Evolutionary conservation across 83 land plant species (phyloP), one percentile per base, ranked within the genome.

Genomic region (Picea mariana): DNA sequence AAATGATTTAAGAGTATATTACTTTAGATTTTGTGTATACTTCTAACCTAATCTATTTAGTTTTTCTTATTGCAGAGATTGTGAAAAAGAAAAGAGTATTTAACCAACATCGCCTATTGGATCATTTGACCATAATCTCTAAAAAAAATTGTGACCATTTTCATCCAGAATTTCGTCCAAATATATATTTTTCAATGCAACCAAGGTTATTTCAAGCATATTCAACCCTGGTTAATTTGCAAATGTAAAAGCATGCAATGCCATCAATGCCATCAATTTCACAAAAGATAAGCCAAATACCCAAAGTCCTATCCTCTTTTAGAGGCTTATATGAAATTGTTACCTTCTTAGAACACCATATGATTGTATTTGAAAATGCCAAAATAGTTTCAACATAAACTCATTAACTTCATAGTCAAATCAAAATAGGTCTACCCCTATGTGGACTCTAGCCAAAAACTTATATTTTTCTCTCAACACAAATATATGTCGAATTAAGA

Each of bases 151-250:
- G 21, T 87, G 89, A 11, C 91, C 98, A 77, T 86, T 79, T 67
- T 93, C 96, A 75, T 95, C 96, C 61, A 93, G 88, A 38, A 90
- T 90, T 85, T 90, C 92, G 65, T 94, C 97, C 83, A 89, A 66
- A 20, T 88, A 80, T 65, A 91, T 84, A 49, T 90, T 90, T 82
- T 91, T 93, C 67, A 95, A 81, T 21, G 92, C 94, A n/a, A 87
- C 87, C 49, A 91, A 84, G 9, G 96, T 89, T 0, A 94, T 95
- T 80, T 95, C 96, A 38, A 95, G 84, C 98, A 95, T 95, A 81
- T 95, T 96, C 55, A 95, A 87, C 16, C 96, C 96, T 12, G 94
- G 93, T 66, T 94, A 92, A 87, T 95, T 95, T 61, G 96, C 98
- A 83, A 93, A 93, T 52, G 87, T 86, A 80, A 92, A 90, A 60